These are phyloP conservation scores for Amaranthus hypochondriacus DNA, from an alignment of 148 eudicot genomes.

Conservation along the genomic window DNA sequence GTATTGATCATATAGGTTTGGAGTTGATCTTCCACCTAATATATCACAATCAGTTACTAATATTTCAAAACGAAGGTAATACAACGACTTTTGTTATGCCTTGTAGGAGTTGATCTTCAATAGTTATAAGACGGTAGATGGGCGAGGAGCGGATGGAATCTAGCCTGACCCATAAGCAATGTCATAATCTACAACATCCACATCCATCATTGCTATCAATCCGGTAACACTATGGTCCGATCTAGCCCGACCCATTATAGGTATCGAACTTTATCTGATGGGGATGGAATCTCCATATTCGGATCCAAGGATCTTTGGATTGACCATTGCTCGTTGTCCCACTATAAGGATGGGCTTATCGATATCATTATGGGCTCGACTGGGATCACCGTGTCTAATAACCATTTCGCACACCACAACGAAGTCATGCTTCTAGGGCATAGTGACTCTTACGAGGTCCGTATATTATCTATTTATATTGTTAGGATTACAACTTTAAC, in stretches of 20 bases:
- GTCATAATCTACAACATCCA: constrained; percentile 79
- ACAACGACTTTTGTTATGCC: background rate
- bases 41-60: too few species aligned
- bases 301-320: constrained; percentile 79
- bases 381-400: constrained; percentile 72
- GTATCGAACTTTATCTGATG: constrained; percentile 53
- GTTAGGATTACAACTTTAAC: too few species aligned
- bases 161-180: constrained; percentile 65
- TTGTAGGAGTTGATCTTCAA: constrained; percentile 69
- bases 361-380: constrained; percentile 90
- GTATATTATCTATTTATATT: too few species aligned
- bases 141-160: constrained; percentile 73
- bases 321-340: constrained; percentile 76
- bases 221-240: constrained; percentile 72
- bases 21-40: too few species aligned
- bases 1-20: too few species aligned
- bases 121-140: constrained; percentile 80
- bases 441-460: constrained; percentile 49
- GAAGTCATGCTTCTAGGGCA: constrained; percentile 89
- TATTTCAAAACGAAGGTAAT: too few species aligned
- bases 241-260: constrained; percentile 83
- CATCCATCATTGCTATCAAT: constrained; percentile 67
- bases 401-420: constrained; percentile 74
- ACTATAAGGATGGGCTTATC: constrained; percentile 77
- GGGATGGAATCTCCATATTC: constrained; percentile 84